Conservation (phyloP, 768 basidiomycete species). For the Mycena crocata region DNA sequence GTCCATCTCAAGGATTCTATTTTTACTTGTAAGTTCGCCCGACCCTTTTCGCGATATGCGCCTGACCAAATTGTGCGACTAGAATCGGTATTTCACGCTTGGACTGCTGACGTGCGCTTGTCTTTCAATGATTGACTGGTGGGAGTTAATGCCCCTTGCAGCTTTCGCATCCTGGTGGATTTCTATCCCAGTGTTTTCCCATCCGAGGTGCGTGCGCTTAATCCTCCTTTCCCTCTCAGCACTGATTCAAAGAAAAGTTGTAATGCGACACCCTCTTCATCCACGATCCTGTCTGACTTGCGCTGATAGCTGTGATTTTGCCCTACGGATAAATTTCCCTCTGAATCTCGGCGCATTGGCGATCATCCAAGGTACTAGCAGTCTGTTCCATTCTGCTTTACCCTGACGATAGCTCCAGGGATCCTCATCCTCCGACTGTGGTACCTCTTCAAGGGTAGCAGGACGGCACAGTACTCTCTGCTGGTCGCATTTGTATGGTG, state of each 20-base stretch:
- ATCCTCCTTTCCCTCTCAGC: neutral
- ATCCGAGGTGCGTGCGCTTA: slow-evolving; percentile 19
- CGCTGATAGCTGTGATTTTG: slow-evolving; percentile 27
- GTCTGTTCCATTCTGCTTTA: neutral
- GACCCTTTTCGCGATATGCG: neutral
- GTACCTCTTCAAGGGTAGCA: slow-evolving; percentile 28
- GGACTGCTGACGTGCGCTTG: slow-evolving; percentile 24
- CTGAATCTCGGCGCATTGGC: slow-evolving; percentile 27
- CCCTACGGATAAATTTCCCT: slow-evolving; percentile 32
- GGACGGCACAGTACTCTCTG: slow-evolving; percentile 22
- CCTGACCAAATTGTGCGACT: neutral
- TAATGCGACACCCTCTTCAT: slow-evolving; percentile 8
- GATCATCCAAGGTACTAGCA: slow-evolving; percentile 30
- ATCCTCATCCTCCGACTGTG: slow-evolving; percentile 31
- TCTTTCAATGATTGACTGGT: neutral
- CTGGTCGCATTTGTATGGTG: slow-evolving; percentile 24
- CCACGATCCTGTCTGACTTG: slow-evolving; percentile 1
- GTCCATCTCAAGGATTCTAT: slow-evolving; percentile 30
- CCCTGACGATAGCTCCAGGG: slow-evolving; percentile 9
- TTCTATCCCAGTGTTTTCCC: slow-evolving; percentile 30
- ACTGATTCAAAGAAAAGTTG: slow-evolving; percentile 23
- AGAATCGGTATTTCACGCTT: slow-evolving; percentile 33
- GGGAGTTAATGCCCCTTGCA: slow-evolving; percentile 1
- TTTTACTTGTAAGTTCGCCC: slow-evolving; percentile 23
- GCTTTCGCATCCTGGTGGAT: slow-evolving; percentile 31